A percentile compares a stretch with the other conserved stretches of the same genome.
Evolutionary conservation across 2,329 filamentous ascomycete genomes (phyloP).

Genomic region (Exophiala viscosa): DNA sequence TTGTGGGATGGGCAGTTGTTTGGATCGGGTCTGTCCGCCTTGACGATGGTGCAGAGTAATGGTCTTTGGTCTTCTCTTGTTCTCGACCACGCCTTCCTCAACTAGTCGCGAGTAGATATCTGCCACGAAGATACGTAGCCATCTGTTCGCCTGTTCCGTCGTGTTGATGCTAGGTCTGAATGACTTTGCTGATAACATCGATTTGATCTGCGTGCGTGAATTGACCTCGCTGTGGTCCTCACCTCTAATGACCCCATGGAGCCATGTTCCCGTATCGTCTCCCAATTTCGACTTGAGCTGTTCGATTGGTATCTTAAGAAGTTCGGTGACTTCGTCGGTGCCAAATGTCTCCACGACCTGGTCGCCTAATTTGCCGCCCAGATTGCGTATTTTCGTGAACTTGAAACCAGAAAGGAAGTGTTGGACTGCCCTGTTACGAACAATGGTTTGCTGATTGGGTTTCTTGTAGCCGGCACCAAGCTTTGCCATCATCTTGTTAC

Average conservation of each 20-base stretch:
- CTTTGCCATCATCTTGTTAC: constrained; percentile 95
- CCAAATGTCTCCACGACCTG: constrained; percentile 76
- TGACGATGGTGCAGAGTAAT: constrained; percentile 81
- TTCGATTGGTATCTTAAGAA: constrained; percentile 68
- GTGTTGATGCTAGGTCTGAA: constrained; percentile 81
- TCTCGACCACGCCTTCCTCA: constrained; percentile 84
- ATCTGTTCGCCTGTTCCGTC: constrained; percentile 72
- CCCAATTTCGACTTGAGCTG: constrained; percentile 74
- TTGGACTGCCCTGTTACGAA: constrained; percentile 76
- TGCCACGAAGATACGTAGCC: constrained; percentile 85
- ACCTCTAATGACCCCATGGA: constrained; percentile 80
- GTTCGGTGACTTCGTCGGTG: constrained; percentile 73
- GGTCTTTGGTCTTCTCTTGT: constrained; percentile 79
- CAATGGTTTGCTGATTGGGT: constrained; percentile 89
- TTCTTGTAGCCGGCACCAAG: constrained; percentile 88
- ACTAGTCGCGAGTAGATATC: constrained; percentile 88
- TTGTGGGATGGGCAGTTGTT: constrained; percentile 70
- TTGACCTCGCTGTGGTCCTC: constrained; percentile 87
- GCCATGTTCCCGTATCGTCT: constrained; percentile 79
- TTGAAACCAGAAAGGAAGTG: constrained; percentile 81
- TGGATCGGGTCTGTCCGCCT: constrained; percentile 68
- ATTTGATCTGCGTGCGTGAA: constrained; percentile 87
- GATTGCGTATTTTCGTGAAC: constrained; percentile 88
- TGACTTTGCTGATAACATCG: constrained; percentile 94
- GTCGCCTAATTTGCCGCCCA: constrained; percentile 93